Conservation (phyloP, 2,329 filamentous ascomycete genomes). For the Aspergillaceae sp. region DNA sequence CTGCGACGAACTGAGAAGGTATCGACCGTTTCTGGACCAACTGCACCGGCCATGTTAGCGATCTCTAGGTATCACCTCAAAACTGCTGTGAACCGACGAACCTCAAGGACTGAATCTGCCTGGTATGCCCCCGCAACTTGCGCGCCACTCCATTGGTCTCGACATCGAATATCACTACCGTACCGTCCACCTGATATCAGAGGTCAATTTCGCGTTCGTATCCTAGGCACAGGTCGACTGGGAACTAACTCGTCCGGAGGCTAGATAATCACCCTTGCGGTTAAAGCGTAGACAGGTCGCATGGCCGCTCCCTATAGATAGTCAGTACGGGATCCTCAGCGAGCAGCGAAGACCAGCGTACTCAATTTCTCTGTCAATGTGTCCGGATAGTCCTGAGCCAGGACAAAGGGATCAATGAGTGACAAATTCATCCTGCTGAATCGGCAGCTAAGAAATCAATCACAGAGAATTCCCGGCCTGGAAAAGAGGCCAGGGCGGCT, state of each 20-base stretch:
- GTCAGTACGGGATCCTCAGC: constrained; percentile 4
- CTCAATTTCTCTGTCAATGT: constrained; percentile 81
- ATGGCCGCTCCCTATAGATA: constrained; percentile 49
- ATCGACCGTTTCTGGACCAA: constrained; percentile 88
- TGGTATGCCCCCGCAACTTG: constrained; percentile 86
- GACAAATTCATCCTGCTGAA: constrained; percentile 57
- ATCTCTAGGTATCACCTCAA: neutral
- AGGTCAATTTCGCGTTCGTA: constrained; percentile 10
- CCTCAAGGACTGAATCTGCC: constrained; percentile 83
- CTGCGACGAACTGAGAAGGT: constrained; percentile 84
- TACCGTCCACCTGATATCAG: constrained; percentile 61
- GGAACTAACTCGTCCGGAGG: constrained; percentile 67
- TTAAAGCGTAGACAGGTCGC: constrained; percentile 74
- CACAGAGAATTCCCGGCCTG: constrained; percentile 13
- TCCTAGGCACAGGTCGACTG: neutral
- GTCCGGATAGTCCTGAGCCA: constrained; percentile 80
- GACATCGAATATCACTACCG: constrained; percentile 90
- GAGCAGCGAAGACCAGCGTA: constrained; percentile 25
- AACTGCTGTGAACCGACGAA: constrained; percentile 13
- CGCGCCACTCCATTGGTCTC: constrained; percentile 95
- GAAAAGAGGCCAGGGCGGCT: constrained; percentile 15
- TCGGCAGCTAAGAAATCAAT: neutral
- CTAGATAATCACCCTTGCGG: constrained; percentile 86
- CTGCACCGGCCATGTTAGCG: constrained; percentile 30
- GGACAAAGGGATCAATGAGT: constrained; percentile 61